Evolutionary conservation across 768 basidiomycete species (phyloP), one percentile per base, ranked within the genome.

Genomic region (Leccinum truebloodii): DNA sequence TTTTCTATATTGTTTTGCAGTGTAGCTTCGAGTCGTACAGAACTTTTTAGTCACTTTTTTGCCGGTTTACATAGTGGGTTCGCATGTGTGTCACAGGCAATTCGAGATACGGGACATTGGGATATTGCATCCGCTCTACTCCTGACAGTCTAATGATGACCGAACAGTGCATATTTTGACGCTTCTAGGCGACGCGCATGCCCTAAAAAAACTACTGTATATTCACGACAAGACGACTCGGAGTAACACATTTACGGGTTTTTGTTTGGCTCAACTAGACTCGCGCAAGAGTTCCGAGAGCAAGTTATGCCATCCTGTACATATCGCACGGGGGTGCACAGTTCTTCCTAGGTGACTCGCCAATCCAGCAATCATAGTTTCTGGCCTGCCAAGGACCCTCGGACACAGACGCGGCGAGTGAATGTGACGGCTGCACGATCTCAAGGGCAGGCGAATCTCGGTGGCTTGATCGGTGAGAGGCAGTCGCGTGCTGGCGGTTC

Each of bases 1-100:
- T 64, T 69, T 75, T 73, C 68, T 73, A 73, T 71, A 60, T 67
- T 67, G 61, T 72, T 71, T 68, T 71, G 64, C 69, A 58, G 32
- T 58, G 16, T 68, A 62, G 55, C 6, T 24, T 63, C 57, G 62
- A 51, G 49, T 63, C 60, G 37, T 73, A 67, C 62, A 52, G 50
- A 60, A 62, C 32, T 46, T 58, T 71, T 69, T 68, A 67, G 69
- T 73, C 50, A 26, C 59, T 59, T 34, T 22, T 60, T 62, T 56
- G 48, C 20, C 59, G 13, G 56, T 46, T 41, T 62, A 39, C 34
- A 55, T 10, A 59, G 51, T 57, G 62, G 61, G 37, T 57, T 54
- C 20, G 18, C 37, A 41, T 54, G 50, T 55, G 53, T 53, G 37
- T 62, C 58, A 54, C 59, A 59, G 18, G 55, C 50, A 51, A 56